Base-by-base conservation (phyloP, 768 basidiomycete genomes). In the Phanerodontia chrysosporium region DNA sequence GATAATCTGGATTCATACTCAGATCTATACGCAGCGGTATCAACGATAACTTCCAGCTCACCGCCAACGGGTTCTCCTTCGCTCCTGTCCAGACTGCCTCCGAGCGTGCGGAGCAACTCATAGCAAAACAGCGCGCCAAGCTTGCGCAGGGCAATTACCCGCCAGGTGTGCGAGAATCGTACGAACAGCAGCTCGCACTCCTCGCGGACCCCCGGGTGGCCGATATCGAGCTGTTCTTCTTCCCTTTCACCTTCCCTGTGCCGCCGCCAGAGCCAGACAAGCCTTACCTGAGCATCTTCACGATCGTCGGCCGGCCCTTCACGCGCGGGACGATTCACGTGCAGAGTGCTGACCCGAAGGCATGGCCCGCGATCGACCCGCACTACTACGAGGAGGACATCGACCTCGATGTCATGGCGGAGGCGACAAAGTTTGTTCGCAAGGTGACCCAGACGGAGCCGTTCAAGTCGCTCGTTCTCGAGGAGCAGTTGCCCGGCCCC, bases 241-340 rank as follows among this genome's bases (percentile, higher is more conserved):
- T 45, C 45, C 18, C 18, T 7, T n/a, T n/a, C 45, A 45, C 32
- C 7, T 35, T 45, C n/a, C 45, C 45, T 24, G n/a, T 24, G n/a
- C 18, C 45, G 21, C 57, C 44, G 2, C 64, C 59, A 3, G 61
- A 65, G 52, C 32, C 59, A 0, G 65, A 62, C 5, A 67, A 66
- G 56, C 58, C 51, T 48, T 72, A 74, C 59, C 57, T 70, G 52
- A 64, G 62, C 2, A 46, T 75, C 13, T 57, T 60, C 2, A 54
- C 56, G 16, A 60, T 61, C 2, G 52, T 66, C 13, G 67, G 65
- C 22, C 69, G 70, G 42, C 64, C 66, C 9, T 72, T 69, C 58
- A 66, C 66, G 3, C 62, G 70, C 16, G 73, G 74, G 10, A 68
- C 67, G 0, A 71, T 74, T 25, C 69, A 70, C 52, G 45, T 55